Evolutionary conservation across 2,329 filamentous ascomycete genomes (phyloP).

Genomic region (Penicillium sp.): DNA sequence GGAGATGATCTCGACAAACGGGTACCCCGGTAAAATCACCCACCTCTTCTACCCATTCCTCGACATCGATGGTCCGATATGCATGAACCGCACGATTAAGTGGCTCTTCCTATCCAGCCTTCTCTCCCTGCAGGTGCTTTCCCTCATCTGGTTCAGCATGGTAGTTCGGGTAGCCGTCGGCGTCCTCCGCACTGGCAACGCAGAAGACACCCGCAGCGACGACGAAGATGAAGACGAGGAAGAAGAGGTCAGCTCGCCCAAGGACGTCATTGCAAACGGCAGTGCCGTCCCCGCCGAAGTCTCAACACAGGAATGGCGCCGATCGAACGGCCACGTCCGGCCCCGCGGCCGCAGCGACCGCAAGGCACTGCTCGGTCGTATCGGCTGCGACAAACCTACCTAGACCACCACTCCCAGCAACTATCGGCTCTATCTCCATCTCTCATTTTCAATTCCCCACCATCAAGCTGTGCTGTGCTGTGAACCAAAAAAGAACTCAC

Average conservation of each 20-base stretch:
- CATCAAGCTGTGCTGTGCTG: background rate
- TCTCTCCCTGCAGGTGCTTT: constrained; percentile 77
- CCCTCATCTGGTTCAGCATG: constrained; percentile 86
- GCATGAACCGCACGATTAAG: constrained; percentile 76
- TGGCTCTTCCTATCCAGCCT: constrained; percentile 79
- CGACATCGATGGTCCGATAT: constrained; percentile 73
- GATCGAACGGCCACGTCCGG: constrained; percentile 40
- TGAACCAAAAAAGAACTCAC: background rate
- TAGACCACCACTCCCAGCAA: constrained; percentile 15
- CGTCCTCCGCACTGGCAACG: constrained; percentile 73
- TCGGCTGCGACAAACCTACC: constrained; percentile 77
- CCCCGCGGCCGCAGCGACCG: constrained; percentile 46
- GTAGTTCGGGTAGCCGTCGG: constrained; percentile 82
- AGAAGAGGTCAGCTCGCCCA: constrained; percentile 36
- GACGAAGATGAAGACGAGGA: constrained; percentile 72
- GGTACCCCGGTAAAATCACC: constrained; percentile 51
- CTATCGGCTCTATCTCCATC: background rate
- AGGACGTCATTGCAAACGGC: constrained; percentile 28
- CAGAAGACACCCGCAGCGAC: constrained; percentile 87
- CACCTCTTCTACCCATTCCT: constrained; percentile 77
- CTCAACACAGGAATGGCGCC: constrained; percentile 38
- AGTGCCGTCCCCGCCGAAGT: constrained; percentile 30
- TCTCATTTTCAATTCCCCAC: constrained; percentile 1
- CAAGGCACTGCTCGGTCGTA: constrained; percentile 80
- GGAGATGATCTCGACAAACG: constrained; percentile 40